Conservation (phyloP, 1,284 basidiomycete species). For the Naganishia liquefaciens region DNA sequence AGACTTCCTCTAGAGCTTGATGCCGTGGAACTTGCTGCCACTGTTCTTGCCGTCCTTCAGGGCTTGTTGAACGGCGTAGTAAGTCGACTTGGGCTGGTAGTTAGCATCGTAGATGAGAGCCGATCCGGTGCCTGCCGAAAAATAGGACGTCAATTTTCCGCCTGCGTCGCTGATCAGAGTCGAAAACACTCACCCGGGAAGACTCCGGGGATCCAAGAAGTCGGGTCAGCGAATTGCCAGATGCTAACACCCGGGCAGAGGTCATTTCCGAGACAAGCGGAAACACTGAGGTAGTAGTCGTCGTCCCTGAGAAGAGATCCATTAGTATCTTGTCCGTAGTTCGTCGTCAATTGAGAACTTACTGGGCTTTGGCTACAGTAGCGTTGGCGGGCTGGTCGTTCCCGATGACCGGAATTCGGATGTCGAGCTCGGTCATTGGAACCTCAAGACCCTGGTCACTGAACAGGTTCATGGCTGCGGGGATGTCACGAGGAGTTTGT, state of each 20-base stretch:
- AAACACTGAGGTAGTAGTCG: slow-evolving; percentile 39
- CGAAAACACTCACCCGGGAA: slow-evolving; percentile 31
- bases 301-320: slow-evolving; percentile 34
- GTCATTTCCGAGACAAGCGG: slow-evolving; percentile 41
- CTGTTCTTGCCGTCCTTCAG: slow-evolving; percentile 32
- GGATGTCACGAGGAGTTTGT: slow-evolving; percentile 35
- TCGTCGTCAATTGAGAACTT: neutral
- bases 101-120: slow-evolving; percentile 42
- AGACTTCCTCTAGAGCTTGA: slow-evolving; percentile 1
- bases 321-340: neutral
- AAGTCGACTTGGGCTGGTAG: slow-evolving; percentile 45
- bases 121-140: slow-evolving; percentile 34
- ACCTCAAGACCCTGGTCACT: slow-evolving; percentile 45
- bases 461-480: slow-evolving; percentile 41
- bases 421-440: slow-evolving; percentile 47
- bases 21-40: slow-evolving; percentile 13
- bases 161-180: neutral
- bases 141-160: neutral
- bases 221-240: slow-evolving; percentile 40
- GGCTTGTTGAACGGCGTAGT: slow-evolving; percentile 37
- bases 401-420: slow-evolving; percentile 40
- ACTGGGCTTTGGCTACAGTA: slow-evolving; percentile 12
- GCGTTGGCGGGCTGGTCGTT: slow-evolving; percentile 35
- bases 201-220: slow-evolving; percentile 46
- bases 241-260: slow-evolving; percentile 45